Evolutionary conservation across 371 early-diverging fungal species (phyloP).

Genomic region (Mortierella sp.): DNA sequence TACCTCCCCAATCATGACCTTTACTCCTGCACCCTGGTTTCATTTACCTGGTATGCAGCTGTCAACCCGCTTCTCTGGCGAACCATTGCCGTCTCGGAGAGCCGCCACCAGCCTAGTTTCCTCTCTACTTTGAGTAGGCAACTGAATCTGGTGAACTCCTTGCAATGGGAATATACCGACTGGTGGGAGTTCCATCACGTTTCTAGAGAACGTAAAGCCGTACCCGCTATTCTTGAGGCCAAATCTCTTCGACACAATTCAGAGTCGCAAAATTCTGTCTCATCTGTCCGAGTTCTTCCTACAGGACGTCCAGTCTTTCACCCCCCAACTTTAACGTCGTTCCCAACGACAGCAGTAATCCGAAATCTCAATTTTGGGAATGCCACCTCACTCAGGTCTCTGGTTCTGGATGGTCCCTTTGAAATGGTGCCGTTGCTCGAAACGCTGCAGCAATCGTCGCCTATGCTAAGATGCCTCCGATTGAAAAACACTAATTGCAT

Average conservation of each 20-base stretch:
- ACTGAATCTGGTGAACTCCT: constrained; percentile 5
- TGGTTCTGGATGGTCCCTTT: constrained; percentile 28
- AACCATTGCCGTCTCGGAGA: constrained; percentile 20
- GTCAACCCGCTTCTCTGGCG: constrained; percentile 19
- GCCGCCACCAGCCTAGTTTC: constrained; percentile 14
- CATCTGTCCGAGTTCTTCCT: no score
- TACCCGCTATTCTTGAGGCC: no score
- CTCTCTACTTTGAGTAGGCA: constrained; percentile 6
- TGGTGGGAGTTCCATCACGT: constrained; percentile 37
- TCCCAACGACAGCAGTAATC: constrained; percentile 15
- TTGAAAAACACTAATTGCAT: constrained; percentile 29
- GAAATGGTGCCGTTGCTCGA: constrained; percentile 18
- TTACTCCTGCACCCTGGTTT: constrained; percentile 21
- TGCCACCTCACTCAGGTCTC: constrained; percentile 2
- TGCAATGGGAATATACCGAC: constrained; percentile 28
- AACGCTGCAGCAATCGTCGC: background rate
- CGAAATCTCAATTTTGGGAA: constrained; percentile 11
- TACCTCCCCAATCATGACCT: constrained; percentile 10
- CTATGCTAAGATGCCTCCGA: background rate
- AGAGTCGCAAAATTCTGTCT: no score
- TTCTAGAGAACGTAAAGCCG: constrained; percentile 6
- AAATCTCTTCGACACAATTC: no score
- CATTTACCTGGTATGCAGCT: constrained; percentile 5
- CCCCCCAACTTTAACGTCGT: constrained; percentile 16
- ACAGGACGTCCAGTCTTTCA: constrained; percentile 12